phyloP scores from a whole-genome alignment of 1,284 basidiomycete genomes.

The Ceratobasidium sp. region DNA sequence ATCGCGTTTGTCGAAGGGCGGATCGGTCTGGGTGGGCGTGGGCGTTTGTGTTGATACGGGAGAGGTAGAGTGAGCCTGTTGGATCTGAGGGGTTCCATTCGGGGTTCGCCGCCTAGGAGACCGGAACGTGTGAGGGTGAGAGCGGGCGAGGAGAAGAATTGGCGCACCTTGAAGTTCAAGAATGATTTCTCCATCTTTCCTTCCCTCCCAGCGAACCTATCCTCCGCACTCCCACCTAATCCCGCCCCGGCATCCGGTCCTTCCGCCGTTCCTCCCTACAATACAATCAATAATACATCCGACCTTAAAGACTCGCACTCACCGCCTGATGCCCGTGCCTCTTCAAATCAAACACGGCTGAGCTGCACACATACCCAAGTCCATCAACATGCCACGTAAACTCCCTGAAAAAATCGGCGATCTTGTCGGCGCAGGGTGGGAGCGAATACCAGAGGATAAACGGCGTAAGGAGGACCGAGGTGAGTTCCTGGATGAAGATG shows the following conservation, averaged over 20 bases:
- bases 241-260: background rate
- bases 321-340: conserved; percentile 76
- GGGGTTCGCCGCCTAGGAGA: conserved; percentile 87
- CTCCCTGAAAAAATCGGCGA: conserved; percentile 96
- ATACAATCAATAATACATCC: no score
- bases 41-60: conserved; percentile 77
- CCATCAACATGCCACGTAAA: conserved; percentile 97
- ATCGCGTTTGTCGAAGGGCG: conserved; percentile 21
- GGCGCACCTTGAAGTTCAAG: conserved; percentile 87
- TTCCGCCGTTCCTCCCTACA: background rate
- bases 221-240: background rate
- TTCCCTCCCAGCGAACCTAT: conserved; percentile 66
- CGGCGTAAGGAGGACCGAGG: conserved; percentile 93
- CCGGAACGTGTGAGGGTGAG: background rate
- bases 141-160: background rate
- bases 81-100: conserved; percentile 94
- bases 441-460: conserved; percentile 95
- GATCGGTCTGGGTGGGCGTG: conserved; percentile 51
- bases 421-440: conserved; percentile 86
- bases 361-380: conserved; percentile 96
- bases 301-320: background rate
- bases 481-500: conserved; percentile 88
- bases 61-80: conserved; percentile 86
- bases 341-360: conserved; percentile 98
- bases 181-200: conserved; percentile 99